Conservation (phyloP, 345 rosid genomes). For the Salix viminalis region DNA sequence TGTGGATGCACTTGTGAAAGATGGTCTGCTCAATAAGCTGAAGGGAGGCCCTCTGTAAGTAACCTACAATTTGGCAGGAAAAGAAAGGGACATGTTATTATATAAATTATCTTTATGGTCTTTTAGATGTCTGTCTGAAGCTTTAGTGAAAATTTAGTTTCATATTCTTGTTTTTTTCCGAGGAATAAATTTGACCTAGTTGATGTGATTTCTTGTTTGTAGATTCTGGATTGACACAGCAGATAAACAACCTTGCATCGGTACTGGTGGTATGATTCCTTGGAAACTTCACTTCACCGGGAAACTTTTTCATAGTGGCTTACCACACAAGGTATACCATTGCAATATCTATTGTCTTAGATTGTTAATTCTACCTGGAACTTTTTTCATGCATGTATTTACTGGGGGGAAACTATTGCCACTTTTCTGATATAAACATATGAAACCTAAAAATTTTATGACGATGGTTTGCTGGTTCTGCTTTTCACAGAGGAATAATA, state of each 20-base stretch:
- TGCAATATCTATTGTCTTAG: background rate
- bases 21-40: slow-evolving; percentile 74
- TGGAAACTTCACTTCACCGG: slow-evolving; percentile 93
- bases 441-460: background rate
- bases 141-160: background rate
- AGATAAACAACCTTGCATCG: slow-evolving; percentile 97
- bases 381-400: background rate
- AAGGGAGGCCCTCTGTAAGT: slow-evolving; percentile 89
- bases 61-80: background rate
- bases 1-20: slow-evolving; percentile 79
- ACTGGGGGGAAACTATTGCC: background rate
- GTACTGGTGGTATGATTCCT: slow-evolving; percentile 97
- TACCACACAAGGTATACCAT: slow-evolving; percentile 70
- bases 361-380: background rate
- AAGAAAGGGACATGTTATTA: background rate
- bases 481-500: background rate
- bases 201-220: slow-evolving; percentile 15
- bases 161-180: background rate
- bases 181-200: slow-evolving; percentile 2
- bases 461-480: background rate
- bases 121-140: background rate
- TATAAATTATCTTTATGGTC: background rate
- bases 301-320: slow-evolving; percentile 94
- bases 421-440: background rate
- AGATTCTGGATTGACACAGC: slow-evolving; percentile 99